Evolutionary conservation across 2,329 filamentous ascomycete species (phyloP).

Genomic region (Pseudogymnoascus sp.): DNA sequence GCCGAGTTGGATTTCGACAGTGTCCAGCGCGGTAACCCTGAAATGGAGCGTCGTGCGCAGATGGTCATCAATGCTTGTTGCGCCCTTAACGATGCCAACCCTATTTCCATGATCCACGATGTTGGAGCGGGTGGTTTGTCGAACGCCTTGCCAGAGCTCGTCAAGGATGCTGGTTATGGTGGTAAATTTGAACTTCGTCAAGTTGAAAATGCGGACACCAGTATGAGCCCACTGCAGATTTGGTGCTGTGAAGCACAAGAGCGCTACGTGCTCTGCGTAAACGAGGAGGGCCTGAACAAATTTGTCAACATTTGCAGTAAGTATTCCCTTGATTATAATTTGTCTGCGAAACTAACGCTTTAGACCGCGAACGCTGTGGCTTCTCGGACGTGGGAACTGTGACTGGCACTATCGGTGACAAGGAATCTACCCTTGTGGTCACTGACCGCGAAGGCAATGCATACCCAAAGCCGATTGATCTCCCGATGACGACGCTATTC

Average conservation of each 20-base stretch:
- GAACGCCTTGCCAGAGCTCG: slow-evolving; percentile 76
- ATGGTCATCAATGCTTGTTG: slow-evolving; percentile 97
- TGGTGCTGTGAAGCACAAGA: slow-evolving; percentile 98
- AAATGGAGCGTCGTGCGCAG: slow-evolving; percentile 90
- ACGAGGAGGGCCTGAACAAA: slow-evolving; percentile 69
- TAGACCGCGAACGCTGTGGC: slow-evolving; percentile 76
- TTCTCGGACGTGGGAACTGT: slow-evolving; percentile 87
- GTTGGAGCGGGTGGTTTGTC: slow-evolving; percentile 88
- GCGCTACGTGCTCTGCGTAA: slow-evolving; percentile 86
- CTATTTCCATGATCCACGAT: slow-evolving; percentile 95
- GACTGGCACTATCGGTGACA: slow-evolving; percentile 51
- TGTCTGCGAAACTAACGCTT: slow-evolving; percentile 22
- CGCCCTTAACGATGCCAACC: slow-evolving; percentile 73
- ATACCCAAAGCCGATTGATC: slow-evolving; percentile 72
- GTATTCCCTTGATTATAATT: slow-evolving; percentile 19
- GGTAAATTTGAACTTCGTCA: slow-evolving; percentile 92
- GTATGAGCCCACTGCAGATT: slow-evolving; percentile 93
- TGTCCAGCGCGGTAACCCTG: slow-evolving; percentile 93
- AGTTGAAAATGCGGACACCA: slow-evolving; percentile 79
- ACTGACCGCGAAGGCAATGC: slow-evolving; percentile 71
- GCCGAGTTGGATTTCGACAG: slow-evolving; percentile 94
- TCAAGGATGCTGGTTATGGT: slow-evolving; percentile 85
- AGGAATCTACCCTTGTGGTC: slow-evolving; percentile 67
- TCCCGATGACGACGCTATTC: slow-evolving; percentile 83
- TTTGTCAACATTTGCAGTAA: slow-evolving; percentile 59